Percentiles rank a stretch among this genome's conserved stretches.
These are phyloP conservation scores for Wickerhamiella pararugosa DNA, from an alignment of 1,139 yeast species.

Conservation along the genomic window DNA sequence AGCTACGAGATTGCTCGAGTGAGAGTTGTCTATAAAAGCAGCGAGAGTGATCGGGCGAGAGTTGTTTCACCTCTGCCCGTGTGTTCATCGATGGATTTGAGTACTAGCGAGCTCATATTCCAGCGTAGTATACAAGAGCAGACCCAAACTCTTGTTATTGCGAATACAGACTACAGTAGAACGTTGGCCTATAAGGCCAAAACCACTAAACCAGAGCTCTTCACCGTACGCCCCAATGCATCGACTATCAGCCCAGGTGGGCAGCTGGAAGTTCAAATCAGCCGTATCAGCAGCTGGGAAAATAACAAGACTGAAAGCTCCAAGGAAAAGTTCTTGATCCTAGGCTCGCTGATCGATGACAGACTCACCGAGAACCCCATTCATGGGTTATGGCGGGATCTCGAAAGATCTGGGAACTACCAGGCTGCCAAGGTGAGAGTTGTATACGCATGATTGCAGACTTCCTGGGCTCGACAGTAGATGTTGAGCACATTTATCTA, in stretches of 20 bases:
- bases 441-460: too few relatives aligned
- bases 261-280: slow-evolving; percentile 58
- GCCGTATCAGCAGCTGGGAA: slow-evolving; percentile 70
- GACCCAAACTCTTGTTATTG: slow-evolving; percentile 35
- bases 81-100: not conserved
- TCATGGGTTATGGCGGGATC: slow-evolving; percentile 12
- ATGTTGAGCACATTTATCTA: too few relatives aligned
- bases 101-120: slow-evolving; percentile 1
- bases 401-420: slow-evolving; percentile 10
- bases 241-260: slow-evolving; percentile 65
- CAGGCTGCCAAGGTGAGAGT: too few relatives aligned
- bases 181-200: slow-evolving; percentile 86
- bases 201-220: slow-evolving; percentile 93
- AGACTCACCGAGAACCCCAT: slow-evolving; percentile 2
- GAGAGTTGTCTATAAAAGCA: too few relatives aligned
- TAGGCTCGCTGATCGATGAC: slow-evolving; percentile 34
- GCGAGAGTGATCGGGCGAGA: too few relatives aligned
- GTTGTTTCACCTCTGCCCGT: too few relatives aligned
- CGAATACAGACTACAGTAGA: slow-evolving; percentile 40
- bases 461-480: too few relatives aligned
- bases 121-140: slow-evolving; percentile 1
- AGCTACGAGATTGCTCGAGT: not conserved
- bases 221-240: slow-evolving; percentile 94
- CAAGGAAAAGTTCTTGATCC: slow-evolving; percentile 84
- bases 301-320: slow-evolving; percentile 62